A percentile compares a stretch with the other conserved stretches of the same genome.
Evolutionary conservation across 2,329 filamentous ascomycete genomes (phyloP).

Genomic region (Diaporthe ampelina): DNA sequence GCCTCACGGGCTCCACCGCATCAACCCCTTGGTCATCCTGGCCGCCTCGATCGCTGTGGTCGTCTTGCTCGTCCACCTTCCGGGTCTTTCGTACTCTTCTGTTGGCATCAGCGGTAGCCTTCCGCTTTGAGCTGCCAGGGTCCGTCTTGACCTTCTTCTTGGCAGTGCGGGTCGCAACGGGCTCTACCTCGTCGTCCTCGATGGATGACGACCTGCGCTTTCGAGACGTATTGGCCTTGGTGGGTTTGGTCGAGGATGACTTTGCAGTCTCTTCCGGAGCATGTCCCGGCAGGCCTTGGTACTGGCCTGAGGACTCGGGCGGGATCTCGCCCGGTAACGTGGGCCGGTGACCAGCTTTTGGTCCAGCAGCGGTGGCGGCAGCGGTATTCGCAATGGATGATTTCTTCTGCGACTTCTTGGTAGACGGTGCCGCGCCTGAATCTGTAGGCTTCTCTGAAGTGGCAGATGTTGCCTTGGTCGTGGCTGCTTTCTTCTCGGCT

Average conservation of each 20-base stretch:
- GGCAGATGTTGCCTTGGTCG: slow-evolving; percentile 41
- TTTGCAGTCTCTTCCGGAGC: not conserved
- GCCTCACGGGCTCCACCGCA: not conserved
- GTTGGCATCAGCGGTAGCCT: slow-evolving; percentile 8
- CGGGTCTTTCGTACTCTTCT: slow-evolving; percentile 1
- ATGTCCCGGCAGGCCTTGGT: not conserved
- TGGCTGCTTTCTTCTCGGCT: slow-evolving; percentile 40
- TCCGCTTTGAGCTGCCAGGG: slow-evolving; percentile 17
- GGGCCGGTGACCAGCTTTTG: slow-evolving; percentile 12
- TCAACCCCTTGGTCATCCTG: not conserved
- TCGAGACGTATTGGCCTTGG: slow-evolving; percentile 34
- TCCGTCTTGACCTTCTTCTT: slow-evolving; percentile 25
- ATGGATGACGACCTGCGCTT: slow-evolving; percentile 65
- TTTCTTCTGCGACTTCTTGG: not conserved
- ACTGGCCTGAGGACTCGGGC: not conserved
- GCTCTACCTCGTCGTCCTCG: not conserved
- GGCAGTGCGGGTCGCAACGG: not conserved
- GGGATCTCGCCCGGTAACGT: slow-evolving; percentile 23
- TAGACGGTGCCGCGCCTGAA: not conserved
- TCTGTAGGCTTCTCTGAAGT: not conserved
- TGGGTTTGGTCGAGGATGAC: not conserved
- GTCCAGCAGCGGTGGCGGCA: slow-evolving; percentile 31
- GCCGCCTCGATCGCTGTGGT: not conserved
- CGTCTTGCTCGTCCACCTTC: not conserved
- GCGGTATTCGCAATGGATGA: slow-evolving; percentile 42